Base-by-base conservation (phyloP, 2,329 filamentous ascomycete species). In the Neonectria sp. region DNA sequence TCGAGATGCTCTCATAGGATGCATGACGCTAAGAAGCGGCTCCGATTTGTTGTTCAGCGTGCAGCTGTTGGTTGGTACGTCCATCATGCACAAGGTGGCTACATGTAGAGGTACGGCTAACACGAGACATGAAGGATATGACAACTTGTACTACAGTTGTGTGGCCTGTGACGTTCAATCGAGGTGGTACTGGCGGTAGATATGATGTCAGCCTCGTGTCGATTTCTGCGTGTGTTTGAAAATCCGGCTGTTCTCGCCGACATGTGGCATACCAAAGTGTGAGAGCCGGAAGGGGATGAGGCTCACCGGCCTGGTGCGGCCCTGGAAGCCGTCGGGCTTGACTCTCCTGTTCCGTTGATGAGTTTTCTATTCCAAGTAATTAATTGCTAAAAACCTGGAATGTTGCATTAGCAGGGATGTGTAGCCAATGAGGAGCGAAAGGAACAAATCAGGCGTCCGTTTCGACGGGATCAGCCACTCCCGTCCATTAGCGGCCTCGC, bases 381-480 rank as follows among this genome's bases (percentile, higher is more conserved):
- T 21, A 21, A 21, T 21, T 52, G 49, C 11, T 55, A 31, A 37
- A 55, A 55, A 55, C n/a, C 27, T 24, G 13, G 13, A 25, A 37
- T 25, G 51, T 55, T 24, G n/a, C 51, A 55, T 55, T 15, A 31
- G 29, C 51, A 55, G 51, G 51, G 51, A 13, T 37, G 12, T 24
- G 8, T 13, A 24, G 31, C 51, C 51, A 55, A 37, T 37, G 51
- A 37, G 8, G n/a, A 25, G 51, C 11, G 24, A 31, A 53, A 31
- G 29, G 21, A 37, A 55, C 13, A 55, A 55, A 37, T n/a, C 51
- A 33, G 51, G 12, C 17, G 31, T 24, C 51, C 2, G 31, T 55
- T 40, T 55, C 33, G 13, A 55, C 31, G 52, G 52, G 24, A 43
- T 55, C 33, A 40, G 33, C 52, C 52, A 37, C 33, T 35, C n/a